phyloP scores from a whole-genome alignment of 148 eudicot genomes.

The Chenopodium album region DNA sequence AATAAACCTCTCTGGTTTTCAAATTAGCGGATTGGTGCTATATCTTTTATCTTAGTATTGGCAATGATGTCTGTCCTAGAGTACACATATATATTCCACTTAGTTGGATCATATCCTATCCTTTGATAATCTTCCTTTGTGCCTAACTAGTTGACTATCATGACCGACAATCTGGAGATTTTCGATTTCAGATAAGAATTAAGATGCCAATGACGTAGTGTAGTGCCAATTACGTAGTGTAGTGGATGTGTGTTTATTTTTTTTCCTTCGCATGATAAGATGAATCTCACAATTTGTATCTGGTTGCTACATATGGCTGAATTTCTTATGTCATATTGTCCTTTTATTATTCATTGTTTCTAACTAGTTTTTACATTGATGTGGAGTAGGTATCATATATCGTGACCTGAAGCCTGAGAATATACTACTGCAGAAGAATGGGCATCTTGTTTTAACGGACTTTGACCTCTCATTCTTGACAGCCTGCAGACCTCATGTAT shows the following conservation, averaged over 20 bases:
- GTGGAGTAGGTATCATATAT: slow-evolving; percentile 75
- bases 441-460: slow-evolving; percentile 85
- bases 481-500: slow-evolving; percentile 81
- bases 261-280: not conserved
- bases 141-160: not conserved
- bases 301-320: not conserved
- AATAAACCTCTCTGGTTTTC: not conserved
- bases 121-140: not conserved
- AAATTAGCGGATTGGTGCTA: not conserved
- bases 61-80: not conserved
- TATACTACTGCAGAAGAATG: slow-evolving; percentile 76
- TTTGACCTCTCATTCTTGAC: slow-evolving; percentile 92
- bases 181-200: not conserved
- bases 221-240: not conserved
- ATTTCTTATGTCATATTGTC: not conserved
- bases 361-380: slow-evolving; percentile 11
- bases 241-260: not conserved
- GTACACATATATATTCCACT: not conserved
- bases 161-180: not conserved
- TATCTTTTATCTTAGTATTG: not conserved
- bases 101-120: not conserved
- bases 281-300: not conserved
- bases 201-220: not conserved
- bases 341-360: not conserved
- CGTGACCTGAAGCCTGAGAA: slow-evolving; percentile 98